A percentile compares a stretch with the other conserved stretches of the same genome.
Conservation (phyloP, 306 rosid species). For the Cucurbita argyrosperma region DNA sequence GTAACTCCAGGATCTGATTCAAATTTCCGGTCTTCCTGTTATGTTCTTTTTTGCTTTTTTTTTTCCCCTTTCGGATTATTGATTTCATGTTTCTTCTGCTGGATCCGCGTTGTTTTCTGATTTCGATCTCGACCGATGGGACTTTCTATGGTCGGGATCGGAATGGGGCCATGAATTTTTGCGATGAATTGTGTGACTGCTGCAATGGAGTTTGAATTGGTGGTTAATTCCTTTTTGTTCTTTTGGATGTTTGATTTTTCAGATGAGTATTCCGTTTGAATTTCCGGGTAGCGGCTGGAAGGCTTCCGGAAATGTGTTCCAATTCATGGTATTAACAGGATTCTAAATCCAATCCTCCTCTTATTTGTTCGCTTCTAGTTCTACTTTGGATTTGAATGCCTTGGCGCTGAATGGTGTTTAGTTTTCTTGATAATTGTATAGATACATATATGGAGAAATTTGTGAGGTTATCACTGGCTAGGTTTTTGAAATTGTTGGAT, state of each 20-base stretch:
- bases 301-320: background rate
- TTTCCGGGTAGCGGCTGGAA: background rate
- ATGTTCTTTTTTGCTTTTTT: background rate
- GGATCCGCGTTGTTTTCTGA: background rate
- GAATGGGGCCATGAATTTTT: background rate
- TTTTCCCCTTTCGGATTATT: background rate
- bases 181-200: background rate
- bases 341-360: background rate
- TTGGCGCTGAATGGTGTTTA: background rate
- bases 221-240: background rate
- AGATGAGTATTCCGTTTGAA: slow-evolving; percentile 4
- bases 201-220: background rate
- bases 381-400: background rate
- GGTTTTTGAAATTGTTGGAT: slow-evolving; percentile 7
- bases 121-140: background rate
- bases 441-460: slow-evolving; percentile 5
- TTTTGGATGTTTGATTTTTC: background rate
- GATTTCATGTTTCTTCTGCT: slow-evolving; percentile 1
- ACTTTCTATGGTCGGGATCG: background rate
- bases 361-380: background rate
- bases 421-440: background rate
- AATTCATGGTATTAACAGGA: background rate
- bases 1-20: background rate
- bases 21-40: slow-evolving; percentile 1
- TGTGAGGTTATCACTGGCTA: background rate